phyloP scores from a whole-genome alignment of 169 alveolate species.

The Plasmodium chabaudi region DNA sequence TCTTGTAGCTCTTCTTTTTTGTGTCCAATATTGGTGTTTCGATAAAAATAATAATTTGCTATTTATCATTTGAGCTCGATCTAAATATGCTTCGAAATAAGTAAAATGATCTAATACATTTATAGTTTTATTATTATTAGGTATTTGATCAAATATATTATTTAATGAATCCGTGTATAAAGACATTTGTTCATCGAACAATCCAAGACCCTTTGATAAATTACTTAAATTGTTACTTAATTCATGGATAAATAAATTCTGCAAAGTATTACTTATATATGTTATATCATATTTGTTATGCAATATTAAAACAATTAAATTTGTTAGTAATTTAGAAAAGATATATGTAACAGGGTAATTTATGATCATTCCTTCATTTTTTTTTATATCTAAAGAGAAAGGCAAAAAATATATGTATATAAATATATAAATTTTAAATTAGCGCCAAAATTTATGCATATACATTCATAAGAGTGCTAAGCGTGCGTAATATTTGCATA shows the following conservation, averaged over 20 bases:
- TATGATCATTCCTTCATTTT: constrained; percentile 1
- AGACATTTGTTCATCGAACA: not conserved
- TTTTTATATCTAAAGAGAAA: not conserved
- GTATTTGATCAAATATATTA: not conserved
- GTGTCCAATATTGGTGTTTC: not conserved
- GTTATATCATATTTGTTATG: not conserved
- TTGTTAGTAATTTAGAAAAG: constrained; percentile 14
- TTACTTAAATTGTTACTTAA: not conserved
- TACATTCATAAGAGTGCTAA: too few species aligned
- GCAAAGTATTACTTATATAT: not conserved
- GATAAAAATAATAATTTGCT: not conserved
- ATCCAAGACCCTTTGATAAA: not conserved
- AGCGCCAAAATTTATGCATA: too few species aligned
- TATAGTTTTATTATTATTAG: not conserved
- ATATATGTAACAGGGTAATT: constrained; percentile 42
- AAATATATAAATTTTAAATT: too few species aligned
- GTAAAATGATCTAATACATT: not conserved
- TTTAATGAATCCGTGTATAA: not conserved
- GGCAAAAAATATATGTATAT: not conserved
- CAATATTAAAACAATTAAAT: not conserved
- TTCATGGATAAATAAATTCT: not conserved
- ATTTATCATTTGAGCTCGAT: not conserved
- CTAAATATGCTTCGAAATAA: not conserved
- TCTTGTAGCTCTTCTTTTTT: not conserved
- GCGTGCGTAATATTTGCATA: too few species aligned